Evolutionary conservation across 129 eudicot species (phyloP), one percentile per base, ranked within the genome.

Genomic region (Rutidosis leptorrhynchoides): DNA sequence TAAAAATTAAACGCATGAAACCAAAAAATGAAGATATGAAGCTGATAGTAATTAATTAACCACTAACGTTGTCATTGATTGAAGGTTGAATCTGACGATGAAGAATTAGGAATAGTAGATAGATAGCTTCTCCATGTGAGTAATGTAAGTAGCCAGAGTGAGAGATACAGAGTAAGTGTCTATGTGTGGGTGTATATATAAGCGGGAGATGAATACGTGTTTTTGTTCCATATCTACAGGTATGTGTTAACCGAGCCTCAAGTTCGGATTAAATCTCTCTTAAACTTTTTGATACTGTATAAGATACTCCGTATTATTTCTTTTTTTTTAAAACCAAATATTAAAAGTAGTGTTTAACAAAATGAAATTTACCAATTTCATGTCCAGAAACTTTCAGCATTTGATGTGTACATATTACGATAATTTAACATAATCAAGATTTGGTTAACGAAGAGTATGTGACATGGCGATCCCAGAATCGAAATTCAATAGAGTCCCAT

Each of bases 151-250:
- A 22, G n/a, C n/a, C n/a, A 22, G 51, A 20, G 33, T 12, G 3
- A 3, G 40, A 15, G 60, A 22, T 2, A n/a, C n/a, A n/a, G 1
- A 16, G 4, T 49, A 2, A 5, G 24, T 17, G 22, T 5, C 0
- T 35, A 35, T 35, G 43, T 35, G 1, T 1, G 43, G 10, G 21
- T 10, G 0, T 7, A 65, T 73, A 73, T 46, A 16, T 1, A 37
- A 56, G 76, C 62, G 76, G 76, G 77, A 64, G 68, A 63, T 29
- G 66, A 74, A 40, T 11, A 60, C 72, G 60, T 58, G 67, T 74
- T 45, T 26, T 3, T 57, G 37, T 5, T 9, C 20, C 32, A 45
- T 15, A 43, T 17, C 67, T 28, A 65, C 45, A 65, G 67, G 66
- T 43, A 25, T 29, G 67, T 29, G 72, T 55, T 42, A 17, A 16